Evolutionary conservation across 2,329 filamentous ascomycete genomes (phyloP), one percentile per base, ranked within the genome.

Genomic region (Cytospora mali): DNA sequence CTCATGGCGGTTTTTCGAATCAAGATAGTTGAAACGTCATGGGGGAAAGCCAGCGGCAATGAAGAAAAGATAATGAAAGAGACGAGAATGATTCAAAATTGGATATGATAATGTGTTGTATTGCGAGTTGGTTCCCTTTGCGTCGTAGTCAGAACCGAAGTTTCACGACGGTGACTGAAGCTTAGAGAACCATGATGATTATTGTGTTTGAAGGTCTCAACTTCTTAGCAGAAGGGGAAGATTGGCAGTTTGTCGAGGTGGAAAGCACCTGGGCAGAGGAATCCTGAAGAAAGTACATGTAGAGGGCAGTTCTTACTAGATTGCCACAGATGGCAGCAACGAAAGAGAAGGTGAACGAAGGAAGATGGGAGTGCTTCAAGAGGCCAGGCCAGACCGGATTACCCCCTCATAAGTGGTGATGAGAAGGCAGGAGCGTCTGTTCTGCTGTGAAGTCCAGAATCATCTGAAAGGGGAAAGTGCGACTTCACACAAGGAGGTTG

Each of bases 91-190:
- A 46, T 62, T 48, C 55, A 58, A 33, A 58, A 65, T 39, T 14
- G 50, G 55, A 61, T 65, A 65, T 61, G 48, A 58, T 61, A 35
- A 58, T 55, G 25, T 57, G 61, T 63, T 51, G n/a, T 54, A 27
- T 35, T 28, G 54, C 23, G 21, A 48, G 18, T 39, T 51, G 54
- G 21, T 28, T 27, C 33, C 48, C 49, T 49, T 21, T 21, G 46
- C 35, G 58, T 55, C 23, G 53, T 61, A 63, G 60, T 63, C 64
- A 63, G 63, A 58, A 61, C 28, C 49, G 48, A 65, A 63, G 56
- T 55, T 23, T 61, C 14, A 53, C 29, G 50, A 48, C 21, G 18
- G 42, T 53, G 61, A 29, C 49, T 58, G 31, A 39, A 51, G 28
- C 42, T 49, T 21, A 50, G 25, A 54, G 57, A 61, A 50, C 16